Evolutionary conservation across 768 basidiomycete species (phyloP), one percentile per base, ranked within the genome.

Genomic region (Phlebiopsis gigantea): DNA sequence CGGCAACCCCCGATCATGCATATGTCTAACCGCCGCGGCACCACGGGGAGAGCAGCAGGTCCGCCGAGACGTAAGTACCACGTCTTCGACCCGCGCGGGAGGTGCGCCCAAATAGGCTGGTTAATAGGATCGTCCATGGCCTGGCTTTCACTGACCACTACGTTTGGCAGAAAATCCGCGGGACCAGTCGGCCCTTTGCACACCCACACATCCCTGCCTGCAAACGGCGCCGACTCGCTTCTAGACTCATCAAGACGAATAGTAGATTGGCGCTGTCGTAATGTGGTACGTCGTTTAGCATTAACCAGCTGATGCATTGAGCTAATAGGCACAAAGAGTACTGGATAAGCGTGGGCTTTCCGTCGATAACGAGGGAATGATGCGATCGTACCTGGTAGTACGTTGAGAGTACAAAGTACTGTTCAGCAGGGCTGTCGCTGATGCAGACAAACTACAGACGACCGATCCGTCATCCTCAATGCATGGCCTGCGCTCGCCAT

Each of bases 361-460:
- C 50, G 50, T 51, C 50, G 50, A 51, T 51, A 51, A 51, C 50
- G 34, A 51, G n/a, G 21, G 48, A 51, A 21, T 51, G 34, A 51
- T 51, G 34, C 15, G n/a, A 24, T 21, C 50, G 21, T 39, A 51
- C 34, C 24, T 21, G 47, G 21, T 19, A 15, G 45, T 48, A 14
- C 47, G n/a, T n/a, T 39, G 34, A 17, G 12, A 39, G 34, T 39
- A 17, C 34, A 39, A 17, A 39, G 34, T 39, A 39, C 5, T 51
- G 31, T 26, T 26, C 22, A 48, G 19, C 31, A 25, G 10, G n/a
- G 7, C 12, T 39, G 50, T 51, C 22, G 50, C 34, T 51, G 50
- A 51, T 51, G 50, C 48, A 39, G 31, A 41, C 21, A 19, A 22
- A 34, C 10, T 51, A 41, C 29, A 51, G 24, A 22, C 10, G 50